These are phyloP conservation scores for Sarocladium oryzae DNA, from an alignment of 2,329 filamentous ascomycete genomes.

Conservation along the genomic window DNA sequence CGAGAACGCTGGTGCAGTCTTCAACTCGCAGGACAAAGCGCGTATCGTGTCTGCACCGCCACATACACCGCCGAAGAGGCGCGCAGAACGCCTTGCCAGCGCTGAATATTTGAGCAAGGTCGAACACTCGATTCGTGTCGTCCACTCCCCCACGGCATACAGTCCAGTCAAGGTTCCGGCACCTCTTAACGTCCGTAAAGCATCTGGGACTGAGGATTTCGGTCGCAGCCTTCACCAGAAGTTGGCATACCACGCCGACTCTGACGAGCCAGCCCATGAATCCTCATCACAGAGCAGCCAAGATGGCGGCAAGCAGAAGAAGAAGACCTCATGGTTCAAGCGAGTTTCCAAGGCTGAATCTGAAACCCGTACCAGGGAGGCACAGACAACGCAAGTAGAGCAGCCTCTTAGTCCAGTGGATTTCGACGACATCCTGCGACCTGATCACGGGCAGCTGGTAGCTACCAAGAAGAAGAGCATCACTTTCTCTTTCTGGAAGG, in stretches of 20 bases:
- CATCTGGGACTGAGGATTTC: constrained; percentile 19
- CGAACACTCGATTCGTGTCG: constrained; percentile 48
- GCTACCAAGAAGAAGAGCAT: constrained; percentile 46
- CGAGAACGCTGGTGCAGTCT: constrained; percentile 29
- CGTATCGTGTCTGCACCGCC: constrained; percentile 43
- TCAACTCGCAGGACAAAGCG: constrained; percentile 25
- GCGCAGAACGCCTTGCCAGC: constrained; percentile 26
- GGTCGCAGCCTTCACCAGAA: constrained; percentile 16
- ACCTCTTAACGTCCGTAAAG: constrained; percentile 37
- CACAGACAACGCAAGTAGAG: constrained; percentile 14
- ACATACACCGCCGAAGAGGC: constrained; percentile 24
- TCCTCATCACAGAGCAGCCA: constrained; percentile 13
- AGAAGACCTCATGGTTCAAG: constrained; percentile 47
- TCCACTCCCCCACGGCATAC: constrained; percentile 39
- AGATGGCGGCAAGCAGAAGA: constrained; percentile 27
- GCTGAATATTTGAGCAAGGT: constrained; percentile 39
- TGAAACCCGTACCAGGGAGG: constrained; percentile 17
- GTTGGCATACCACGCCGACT: constrained; percentile 11
- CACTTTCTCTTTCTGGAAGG: constrained; percentile 50
- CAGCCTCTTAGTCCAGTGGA: constrained; percentile 14
- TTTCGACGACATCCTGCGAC: constrained; percentile 9
- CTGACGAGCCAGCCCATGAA: constrained; percentile 4
- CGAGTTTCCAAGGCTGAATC: constrained; percentile 34
- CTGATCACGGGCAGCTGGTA: constrained; percentile 15
- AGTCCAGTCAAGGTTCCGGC: constrained; percentile 28